Conservation (phyloP, 225 moss, liverwort and hornwort species). For the Pseudisothecium myosuroides region DNA sequence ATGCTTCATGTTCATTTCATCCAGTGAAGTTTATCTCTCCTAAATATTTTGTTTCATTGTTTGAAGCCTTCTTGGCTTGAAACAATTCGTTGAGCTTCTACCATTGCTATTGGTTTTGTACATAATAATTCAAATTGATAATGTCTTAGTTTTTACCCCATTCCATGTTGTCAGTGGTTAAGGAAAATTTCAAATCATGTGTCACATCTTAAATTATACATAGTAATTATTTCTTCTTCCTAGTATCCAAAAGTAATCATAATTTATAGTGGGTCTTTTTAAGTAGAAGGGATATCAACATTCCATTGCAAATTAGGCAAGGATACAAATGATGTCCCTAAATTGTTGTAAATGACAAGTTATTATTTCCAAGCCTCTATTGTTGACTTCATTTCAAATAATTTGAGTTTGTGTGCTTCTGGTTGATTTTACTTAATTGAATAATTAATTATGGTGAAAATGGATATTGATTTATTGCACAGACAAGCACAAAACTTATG, state of each 20-base stretch:
- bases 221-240: no score
- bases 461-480: neutral
- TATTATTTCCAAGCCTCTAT: neutral
- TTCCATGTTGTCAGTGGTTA: neutral
- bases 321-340: neutral
- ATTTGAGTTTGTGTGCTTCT: accelerated
- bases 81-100: neutral
- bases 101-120: neutral
- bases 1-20: neutral
- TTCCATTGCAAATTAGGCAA: neutral
- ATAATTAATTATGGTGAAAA: neutral
- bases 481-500: constrained; percentile 23
- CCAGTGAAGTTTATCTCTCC: neutral
- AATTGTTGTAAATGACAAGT: neutral
- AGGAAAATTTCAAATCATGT: neutral
- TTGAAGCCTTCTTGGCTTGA: neutral
- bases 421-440: neutral
- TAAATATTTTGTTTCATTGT: neutral
- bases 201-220: neutral
- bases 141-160: no score
- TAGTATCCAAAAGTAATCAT: accelerated
- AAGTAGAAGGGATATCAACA: neutral
- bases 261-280: neutral
- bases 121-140: neutral
- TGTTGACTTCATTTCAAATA: neutral